These are phyloP conservation scores for Nevesoporus exiguus DNA, from an alignment of 768 basidiomycete genomes.

Conservation along the genomic window DNA sequence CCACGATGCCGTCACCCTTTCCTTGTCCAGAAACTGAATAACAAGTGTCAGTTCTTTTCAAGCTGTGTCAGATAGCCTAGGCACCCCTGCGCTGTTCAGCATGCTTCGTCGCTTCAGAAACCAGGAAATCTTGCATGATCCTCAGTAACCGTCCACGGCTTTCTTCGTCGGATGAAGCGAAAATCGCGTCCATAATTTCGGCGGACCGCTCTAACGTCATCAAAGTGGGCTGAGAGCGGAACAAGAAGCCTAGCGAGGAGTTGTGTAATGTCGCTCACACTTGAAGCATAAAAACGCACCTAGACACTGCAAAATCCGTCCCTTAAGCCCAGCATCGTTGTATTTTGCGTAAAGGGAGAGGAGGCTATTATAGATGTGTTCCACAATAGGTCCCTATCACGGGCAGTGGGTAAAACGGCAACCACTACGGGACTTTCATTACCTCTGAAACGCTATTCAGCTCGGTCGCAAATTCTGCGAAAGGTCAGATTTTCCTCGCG, in stretches of 20 bases:
- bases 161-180: conserved; percentile 70
- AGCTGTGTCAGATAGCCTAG: background rate
- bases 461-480: conserved; percentile 51
- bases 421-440: background rate
- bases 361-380: conserved; percentile 75
- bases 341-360: conserved; percentile 71
- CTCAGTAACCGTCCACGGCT: conserved; percentile 69
- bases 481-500: background rate
- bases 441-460: conserved; percentile 59
- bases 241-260: conserved; percentile 68
- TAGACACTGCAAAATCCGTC: conserved; percentile 80
- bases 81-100: conserved; percentile 66
- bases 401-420: background rate
- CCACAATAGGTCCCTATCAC: conserved; percentile 64
- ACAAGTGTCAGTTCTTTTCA: background rate
- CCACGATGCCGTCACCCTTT: conserved; percentile 46
- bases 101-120: conserved; percentile 80
- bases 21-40: conserved; percentile 18
- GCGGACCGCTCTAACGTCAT: conserved; percentile 82
- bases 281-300: conserved; percentile 44
- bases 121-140: conserved; percentile 90
- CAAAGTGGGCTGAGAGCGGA: conserved; percentile 85
- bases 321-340: conserved; percentile 52
- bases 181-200: conserved; percentile 86
- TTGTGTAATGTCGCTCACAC: background rate